Base-by-base conservation (phyloP, 805 yeast genomes). In the Pichia californica region DNA sequence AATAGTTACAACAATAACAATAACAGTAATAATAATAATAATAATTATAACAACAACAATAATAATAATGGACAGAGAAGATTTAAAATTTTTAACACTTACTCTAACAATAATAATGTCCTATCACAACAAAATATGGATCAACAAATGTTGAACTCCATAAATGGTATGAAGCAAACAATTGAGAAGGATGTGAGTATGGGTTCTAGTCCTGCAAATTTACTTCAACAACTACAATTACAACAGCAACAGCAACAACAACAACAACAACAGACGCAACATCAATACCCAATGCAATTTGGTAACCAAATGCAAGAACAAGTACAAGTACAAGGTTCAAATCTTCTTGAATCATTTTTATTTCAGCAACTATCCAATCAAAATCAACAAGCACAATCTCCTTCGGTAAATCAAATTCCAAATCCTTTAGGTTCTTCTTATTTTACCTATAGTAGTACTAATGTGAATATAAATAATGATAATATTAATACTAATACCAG, bases 291-390 rank as follows among this genome's bases (percentile, higher is more conserved):
- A 19, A 20, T n/a, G 2, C 34, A 31, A 18, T 14, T 16, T 21
- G 13, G 16, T 31, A 31, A 19, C 20, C 32, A 33, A 23, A 10
- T 23, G 4, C 27, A 23, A 14, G 13, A 11, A 4, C 32, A 37
- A 16, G 31, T n/a, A 5, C 39, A 26, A 16, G 33, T 13, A 27
- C 39, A 39, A 10, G 37, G 34, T 28, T 19, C 41, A 7, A 44
- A 48, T 15, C 29, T 45, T 11, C 21, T 46, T 14, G 45, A 46
- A 29, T 43, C 52, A 7, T 40, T 45, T 13, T 18, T 45, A 21
- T 21, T 30, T 7, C 51, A 43, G 28, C 49, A 48, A 33, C 23
- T 48, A 23, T 28, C 34, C 14, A 31, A 27, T 18, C 47, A 40
- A 28, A 29, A n/a, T n/a, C 36, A 31, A 36, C 36, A 31, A 36